phyloP scores from a whole-genome alignment of 2,329 filamentous ascomycete species.

The Ceratocystis smalleyi region DNA sequence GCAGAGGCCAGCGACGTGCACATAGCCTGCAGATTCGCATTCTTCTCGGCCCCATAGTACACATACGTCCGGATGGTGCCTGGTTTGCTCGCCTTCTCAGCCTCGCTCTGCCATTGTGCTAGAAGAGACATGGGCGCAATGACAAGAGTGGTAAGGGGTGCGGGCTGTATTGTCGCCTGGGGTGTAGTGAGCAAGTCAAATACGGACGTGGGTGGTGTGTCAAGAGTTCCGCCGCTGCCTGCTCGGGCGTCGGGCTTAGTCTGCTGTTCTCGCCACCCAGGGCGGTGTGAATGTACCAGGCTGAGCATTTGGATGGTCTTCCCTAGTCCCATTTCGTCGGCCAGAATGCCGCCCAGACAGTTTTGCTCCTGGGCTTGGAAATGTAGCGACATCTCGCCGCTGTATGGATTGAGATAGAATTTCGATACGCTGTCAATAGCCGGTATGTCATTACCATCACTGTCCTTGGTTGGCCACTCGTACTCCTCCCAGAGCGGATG shows the following conservation, averaged over 20 bases:
- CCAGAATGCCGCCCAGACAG: conserved; percentile 81
- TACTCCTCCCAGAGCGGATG: conserved; percentile 98
- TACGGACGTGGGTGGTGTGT: background rate
- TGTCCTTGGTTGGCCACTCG: conserved; percentile 71
- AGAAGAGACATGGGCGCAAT: conserved; percentile 94
- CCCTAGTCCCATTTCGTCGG: conserved; percentile 93
- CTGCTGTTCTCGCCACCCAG: conserved; percentile 6
- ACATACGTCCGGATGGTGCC: conserved; percentile 72
- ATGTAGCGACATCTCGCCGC: conserved; percentile 76
- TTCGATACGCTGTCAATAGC: conserved; percentile 45
- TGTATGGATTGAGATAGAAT: conserved; percentile 96
- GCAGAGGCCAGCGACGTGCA: conserved; percentile 66
- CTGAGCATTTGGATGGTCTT: conserved; percentile 99
- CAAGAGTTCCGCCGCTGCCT: background rate
- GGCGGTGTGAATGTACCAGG: conserved; percentile 67
- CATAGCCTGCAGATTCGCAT: conserved; percentile 57
- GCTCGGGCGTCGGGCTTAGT: background rate
- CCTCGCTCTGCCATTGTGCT: conserved; percentile 95
- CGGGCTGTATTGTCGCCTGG: conserved; percentile 36
- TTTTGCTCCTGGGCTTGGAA: conserved; percentile 92
- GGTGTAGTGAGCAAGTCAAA: conserved; percentile 8
- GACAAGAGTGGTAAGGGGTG: conserved; percentile 81
- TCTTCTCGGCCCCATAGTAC: conserved; percentile 85
- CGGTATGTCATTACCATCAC: conserved; percentile 63
- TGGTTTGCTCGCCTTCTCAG: conserved; percentile 71